Evolutionary conservation across 345 rosid species (phyloP), one percentile per base, ranked within the genome.

Genomic region (Hibiscus syriacus): DNA sequence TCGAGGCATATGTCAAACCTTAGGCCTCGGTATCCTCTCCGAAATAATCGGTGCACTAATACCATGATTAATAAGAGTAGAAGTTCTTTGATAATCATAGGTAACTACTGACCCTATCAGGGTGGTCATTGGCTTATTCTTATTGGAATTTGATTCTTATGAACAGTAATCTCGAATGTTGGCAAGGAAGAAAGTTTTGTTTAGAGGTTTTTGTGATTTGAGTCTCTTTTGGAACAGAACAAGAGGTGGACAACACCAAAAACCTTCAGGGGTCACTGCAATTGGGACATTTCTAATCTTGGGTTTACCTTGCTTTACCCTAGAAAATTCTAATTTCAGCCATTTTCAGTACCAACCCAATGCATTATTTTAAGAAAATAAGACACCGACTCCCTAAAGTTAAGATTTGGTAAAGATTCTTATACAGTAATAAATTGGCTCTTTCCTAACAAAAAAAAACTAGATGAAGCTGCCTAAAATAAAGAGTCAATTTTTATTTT

Each of bases 201-300:
- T 86, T 55, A 78, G 76, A 66, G 89, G 77, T 76, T 82, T 79
- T 64, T 85, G 90, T 50, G 86, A 64, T 79, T 90, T 93, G 23
- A 72, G 72, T 69, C 87, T 82, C 83, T 90, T 93, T 69, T 93
- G 98, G 76, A 93, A 93, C 65, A 78, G 91, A 50, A 84, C 91
- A 69, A 96, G 98, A 46, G 96, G 90, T 46, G 98, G 98, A 68
- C 97, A 93, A 69, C 98, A 93, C 98, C 98, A 93, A 75, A 93
- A 93, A 43, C 97, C 98, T 81, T 94, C 96, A 52, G 97, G 97
- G 16, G 96, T 94, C 63, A 91, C 95, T 54, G 97, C 99, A 80
- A 90, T 89, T 9, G 99, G 99, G 66, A 89, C 97, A 78, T 78
- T 90, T 76, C 84, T 82, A 57, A 94, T 85, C 84, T 86, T 94